These are phyloP conservation scores for Phtheirospermum japonicum DNA, from an alignment of 257 asterid species.

Conservation along the genomic window DNA sequence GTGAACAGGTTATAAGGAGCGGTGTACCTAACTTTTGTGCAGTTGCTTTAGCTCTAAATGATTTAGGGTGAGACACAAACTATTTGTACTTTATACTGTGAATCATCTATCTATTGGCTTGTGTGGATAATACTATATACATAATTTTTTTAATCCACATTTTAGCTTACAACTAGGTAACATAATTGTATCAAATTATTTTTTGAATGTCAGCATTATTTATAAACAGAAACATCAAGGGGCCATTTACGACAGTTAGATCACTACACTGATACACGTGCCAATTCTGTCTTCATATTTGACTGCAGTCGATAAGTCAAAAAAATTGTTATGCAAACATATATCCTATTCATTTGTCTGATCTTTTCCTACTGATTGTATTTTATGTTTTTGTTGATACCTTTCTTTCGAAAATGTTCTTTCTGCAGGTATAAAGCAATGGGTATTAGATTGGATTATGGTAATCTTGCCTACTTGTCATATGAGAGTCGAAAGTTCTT, in stretches of 20 bases:
- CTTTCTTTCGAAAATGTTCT: slow-evolving; percentile 12
- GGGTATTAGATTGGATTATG: slow-evolving; percentile 92
- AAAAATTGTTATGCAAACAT: too few relatives aligned
- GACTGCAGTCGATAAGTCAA: too few relatives aligned
- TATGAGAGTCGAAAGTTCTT: slow-evolving; percentile 74
- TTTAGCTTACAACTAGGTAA: too few relatives aligned
- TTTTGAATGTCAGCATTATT: too few relatives aligned
- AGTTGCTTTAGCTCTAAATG: slow-evolving; percentile 88
- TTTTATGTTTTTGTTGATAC: too few relatives aligned
- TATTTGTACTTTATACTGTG: slow-evolving; percentile 15
- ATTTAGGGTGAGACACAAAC: slow-evolving; percentile 72
- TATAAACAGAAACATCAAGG: too few relatives aligned
- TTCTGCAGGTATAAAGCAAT: slow-evolving; percentile 72
- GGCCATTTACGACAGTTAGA: too few relatives aligned
- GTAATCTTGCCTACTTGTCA: slow-evolving; percentile 91
- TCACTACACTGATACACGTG: too few relatives aligned
- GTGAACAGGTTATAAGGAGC: slow-evolving; percentile 85
- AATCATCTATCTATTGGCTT: slow-evolving; percentile 16
- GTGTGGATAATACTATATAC: slow-evolving; percentile 3
- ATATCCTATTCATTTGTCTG: too few relatives aligned
- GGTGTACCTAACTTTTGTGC: slow-evolving; percentile 98
- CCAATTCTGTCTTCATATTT: too few relatives aligned
- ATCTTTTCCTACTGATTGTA: too few relatives aligned
- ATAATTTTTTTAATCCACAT: slow-evolving; percentile 10
- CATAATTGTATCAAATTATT: too few relatives aligned